Percentiles rank a stretch among this genome's conserved stretches.
phyloP scores from a whole-genome alignment of 352 stramenopile species.

The Globisporangium echinulatum region DNA sequence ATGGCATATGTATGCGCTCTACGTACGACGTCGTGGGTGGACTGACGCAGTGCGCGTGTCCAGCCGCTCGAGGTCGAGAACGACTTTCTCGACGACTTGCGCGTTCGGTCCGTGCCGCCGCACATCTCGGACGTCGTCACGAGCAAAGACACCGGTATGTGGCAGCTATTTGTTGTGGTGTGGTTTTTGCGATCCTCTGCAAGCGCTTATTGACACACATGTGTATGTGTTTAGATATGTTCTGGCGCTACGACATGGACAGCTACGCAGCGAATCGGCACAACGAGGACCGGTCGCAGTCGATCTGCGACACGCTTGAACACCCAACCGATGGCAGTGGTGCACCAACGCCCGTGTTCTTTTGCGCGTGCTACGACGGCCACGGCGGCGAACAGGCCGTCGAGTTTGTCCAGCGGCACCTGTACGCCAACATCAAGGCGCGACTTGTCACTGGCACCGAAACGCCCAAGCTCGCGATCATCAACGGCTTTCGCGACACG shows the following conservation, averaged over 20 bases:
- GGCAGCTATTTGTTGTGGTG: background rate
- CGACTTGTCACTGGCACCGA: constrained; percentile 23
- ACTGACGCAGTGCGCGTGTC: too few relatives aligned
- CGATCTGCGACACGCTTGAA: constrained; percentile 33
- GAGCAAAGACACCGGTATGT: constrained; percentile 22
- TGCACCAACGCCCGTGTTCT: constrained; percentile 33
- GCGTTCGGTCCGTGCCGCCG: constrained; percentile 37
- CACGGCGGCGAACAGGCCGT: constrained; percentile 59
- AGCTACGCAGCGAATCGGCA: constrained; percentile 58
- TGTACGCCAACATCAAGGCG: constrained; percentile 49
- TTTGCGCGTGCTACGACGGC: constrained; percentile 69
- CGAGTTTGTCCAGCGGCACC: constrained; percentile 57
- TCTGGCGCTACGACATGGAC: constrained; percentile 68
- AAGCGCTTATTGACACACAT: background rate
- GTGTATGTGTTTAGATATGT: constrained; percentile 18
- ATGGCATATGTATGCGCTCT: background rate
- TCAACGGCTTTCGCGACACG: constrained; percentile 49
- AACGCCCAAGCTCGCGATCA: constrained; percentile 37
- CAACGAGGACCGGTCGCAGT: constrained; percentile 62
- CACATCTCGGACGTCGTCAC: constrained; percentile 46
- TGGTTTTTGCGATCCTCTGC: background rate
- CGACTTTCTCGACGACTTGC: constrained; percentile 39
- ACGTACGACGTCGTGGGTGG: too few relatives aligned
- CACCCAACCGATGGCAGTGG: constrained; percentile 7
- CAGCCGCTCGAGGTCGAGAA: constrained; percentile 27